Percentiles rank a stretch among this genome's conserved stretches.
phyloP scores from a whole-genome alignment of 2,329 filamentous ascomycete genomes.

The Ceratocystis huliohia region DNA sequence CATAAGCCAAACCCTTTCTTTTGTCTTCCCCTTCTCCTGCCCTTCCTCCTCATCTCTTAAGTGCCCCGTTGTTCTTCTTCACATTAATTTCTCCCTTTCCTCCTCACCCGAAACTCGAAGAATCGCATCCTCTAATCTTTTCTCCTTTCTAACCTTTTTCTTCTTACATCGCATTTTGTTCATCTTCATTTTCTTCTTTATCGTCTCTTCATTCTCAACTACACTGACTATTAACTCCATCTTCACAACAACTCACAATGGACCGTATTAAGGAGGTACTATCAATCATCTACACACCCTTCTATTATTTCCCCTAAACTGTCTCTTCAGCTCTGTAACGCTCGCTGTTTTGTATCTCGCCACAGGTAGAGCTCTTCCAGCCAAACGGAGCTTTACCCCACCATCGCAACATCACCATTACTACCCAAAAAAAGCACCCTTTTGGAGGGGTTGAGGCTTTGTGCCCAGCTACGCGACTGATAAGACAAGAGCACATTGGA shows the following conservation, averaged over 20 bases:
- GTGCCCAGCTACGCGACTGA: not conserved
- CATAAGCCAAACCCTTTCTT: constrained; percentile 17
- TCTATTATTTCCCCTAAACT: constrained; percentile 3
- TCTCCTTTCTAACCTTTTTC: not conserved
- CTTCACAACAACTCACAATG: constrained; percentile 37
- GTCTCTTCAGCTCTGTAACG: not conserved
- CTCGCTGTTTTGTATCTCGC: not conserved
- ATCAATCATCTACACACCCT: constrained; percentile 10
- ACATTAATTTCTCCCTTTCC: constrained; percentile 15
- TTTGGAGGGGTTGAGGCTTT: constrained; percentile 6
- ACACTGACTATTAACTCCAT: not conserved
- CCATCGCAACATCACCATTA: constrained; percentile 22
- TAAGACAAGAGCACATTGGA: not conserved
- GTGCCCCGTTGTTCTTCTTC: constrained; percentile 16
- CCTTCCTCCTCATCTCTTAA: constrained; percentile 3
- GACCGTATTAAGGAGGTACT: constrained; percentile 84
- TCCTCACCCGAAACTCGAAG: constrained; percentile 8
- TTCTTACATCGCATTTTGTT: constrained; percentile 5
- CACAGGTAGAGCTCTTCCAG: not conserved
- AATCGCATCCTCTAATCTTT: not conserved
- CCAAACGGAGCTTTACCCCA: constrained; percentile 14
- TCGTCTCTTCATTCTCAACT: not conserved
- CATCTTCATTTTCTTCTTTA: constrained; percentile 23
- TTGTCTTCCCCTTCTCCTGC: constrained; percentile 8
- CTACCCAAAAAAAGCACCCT: not conserved